Evolutionary conservation across 176 grass and related monocot species (phyloP).

Genomic region (Triticum dicoccoides): DNA sequence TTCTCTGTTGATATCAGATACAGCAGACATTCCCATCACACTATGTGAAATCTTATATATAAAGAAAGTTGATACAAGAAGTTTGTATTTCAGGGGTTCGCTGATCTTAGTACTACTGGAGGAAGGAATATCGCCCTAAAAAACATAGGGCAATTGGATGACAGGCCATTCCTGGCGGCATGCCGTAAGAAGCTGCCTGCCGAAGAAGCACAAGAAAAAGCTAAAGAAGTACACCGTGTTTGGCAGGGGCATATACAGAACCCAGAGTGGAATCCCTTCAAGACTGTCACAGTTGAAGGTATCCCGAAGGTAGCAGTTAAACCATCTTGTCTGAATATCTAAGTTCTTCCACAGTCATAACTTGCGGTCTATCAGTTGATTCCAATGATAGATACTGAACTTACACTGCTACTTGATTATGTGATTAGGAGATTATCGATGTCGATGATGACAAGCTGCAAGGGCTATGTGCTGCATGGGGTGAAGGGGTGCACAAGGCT

Average conservation of each 20-base stretch:
- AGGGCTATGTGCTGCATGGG: slow-evolving; percentile 13
- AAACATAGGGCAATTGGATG: slow-evolving; percentile 29
- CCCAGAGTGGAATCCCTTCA: slow-evolving; percentile 40
- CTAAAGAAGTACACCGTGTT: neutral
- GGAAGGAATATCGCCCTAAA: slow-evolving; percentile 28
- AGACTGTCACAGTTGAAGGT: slow-evolving; percentile 12
- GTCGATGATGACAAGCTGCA: slow-evolving; percentile 10
- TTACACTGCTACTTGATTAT: neutral
- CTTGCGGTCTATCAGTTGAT: neutral
- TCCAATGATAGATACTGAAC: neutral
- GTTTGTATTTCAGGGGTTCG: slow-evolving; percentile 6
- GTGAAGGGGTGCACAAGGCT: neutral
- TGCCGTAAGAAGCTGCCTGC: slow-evolving; percentile 18
- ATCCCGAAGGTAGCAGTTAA: slow-evolving; percentile 11
- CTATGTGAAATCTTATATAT: neutral
- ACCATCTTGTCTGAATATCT: neutral
- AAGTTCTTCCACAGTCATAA: neutral
- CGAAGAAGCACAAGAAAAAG: neutral
- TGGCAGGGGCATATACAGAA: slow-evolving; percentile 31
- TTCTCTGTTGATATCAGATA: neutral
- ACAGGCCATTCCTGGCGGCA: slow-evolving; percentile 10
- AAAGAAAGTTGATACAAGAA: neutral
- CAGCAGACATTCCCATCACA: neutral
- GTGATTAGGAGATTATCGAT: slow-evolving; percentile 18
- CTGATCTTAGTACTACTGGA: neutral